A percentile compares a stretch with the other conserved stretches of the same genome.
phyloP scores from a whole-genome alignment of 1,139 yeast species.

The Suhomyces kunorum region DNA sequence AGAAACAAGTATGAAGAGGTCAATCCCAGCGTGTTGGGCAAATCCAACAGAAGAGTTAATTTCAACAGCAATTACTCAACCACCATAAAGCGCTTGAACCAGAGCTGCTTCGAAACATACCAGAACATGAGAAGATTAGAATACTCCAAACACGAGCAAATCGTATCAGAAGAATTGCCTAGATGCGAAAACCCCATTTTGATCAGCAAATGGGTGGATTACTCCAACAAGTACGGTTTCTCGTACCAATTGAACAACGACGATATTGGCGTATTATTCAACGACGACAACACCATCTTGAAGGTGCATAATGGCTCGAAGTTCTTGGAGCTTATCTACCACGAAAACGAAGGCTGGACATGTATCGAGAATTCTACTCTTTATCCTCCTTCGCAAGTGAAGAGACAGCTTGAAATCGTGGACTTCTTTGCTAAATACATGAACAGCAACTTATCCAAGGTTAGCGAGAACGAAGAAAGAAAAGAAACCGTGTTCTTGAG shows the following conservation, averaged over 20 bases:
- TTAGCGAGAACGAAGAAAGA: slow-evolving; percentile 58
- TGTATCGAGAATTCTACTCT: slow-evolving; percentile 61
- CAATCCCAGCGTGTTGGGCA: slow-evolving; percentile 42
- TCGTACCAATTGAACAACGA: slow-evolving; percentile 90
- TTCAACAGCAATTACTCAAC: slow-evolving; percentile 45
- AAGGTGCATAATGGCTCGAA: slow-evolving; percentile 64
- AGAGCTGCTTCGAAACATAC: slow-evolving; percentile 42
- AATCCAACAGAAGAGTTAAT: slow-evolving; percentile 42
- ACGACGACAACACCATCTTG: slow-evolving; percentile 78
- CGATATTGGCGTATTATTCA: slow-evolving; percentile 88
- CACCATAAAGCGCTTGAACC: slow-evolving; percentile 42
- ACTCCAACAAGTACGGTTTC: slow-evolving; percentile 93
- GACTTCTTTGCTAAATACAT: slow-evolving; percentile 82
- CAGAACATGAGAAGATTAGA: slow-evolving; percentile 46
- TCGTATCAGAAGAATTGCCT: slow-evolving; percentile 43
- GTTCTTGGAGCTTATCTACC: slow-evolving; percentile 63
- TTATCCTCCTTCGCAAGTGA: slow-evolving; percentile 60
- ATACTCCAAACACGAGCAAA: slow-evolving; percentile 32
- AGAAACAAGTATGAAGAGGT: slow-evolving; percentile 83
- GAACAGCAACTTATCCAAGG: slow-evolving; percentile 78
- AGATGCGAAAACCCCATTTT: slow-evolving; percentile 65
- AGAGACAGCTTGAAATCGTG: slow-evolving; percentile 76
- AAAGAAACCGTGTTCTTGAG: slow-evolving; percentile 73
- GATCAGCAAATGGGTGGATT: slow-evolving; percentile 97
- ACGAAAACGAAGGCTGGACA: slow-evolving; percentile 69